Conservation (phyloP, 2,329 filamentous ascomycete genomes). For the Rutstroemia sp. region DNA sequence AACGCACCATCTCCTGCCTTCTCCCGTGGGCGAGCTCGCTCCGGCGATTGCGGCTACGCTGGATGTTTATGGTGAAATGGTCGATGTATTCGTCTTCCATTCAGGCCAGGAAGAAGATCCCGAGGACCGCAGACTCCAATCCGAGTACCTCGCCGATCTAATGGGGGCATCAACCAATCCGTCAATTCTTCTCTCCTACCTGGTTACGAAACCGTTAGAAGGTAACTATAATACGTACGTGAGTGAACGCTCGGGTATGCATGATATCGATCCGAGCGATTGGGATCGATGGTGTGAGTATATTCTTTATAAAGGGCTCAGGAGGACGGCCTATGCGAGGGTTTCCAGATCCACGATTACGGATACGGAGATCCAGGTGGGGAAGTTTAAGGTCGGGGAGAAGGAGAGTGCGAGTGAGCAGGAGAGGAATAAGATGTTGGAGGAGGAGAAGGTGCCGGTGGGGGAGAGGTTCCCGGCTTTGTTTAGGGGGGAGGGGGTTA, state of each 20-base stretch:
- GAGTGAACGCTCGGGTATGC: slow-evolving; percentile 79
- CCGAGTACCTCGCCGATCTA: slow-evolving; percentile 74
- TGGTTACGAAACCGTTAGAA: slow-evolving; percentile 82
- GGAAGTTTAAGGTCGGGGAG: slow-evolving; percentile 83
- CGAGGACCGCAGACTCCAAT: slow-evolving; percentile 82
- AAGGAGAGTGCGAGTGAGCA: slow-evolving; percentile 54
- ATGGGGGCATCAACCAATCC: slow-evolving; percentile 82
- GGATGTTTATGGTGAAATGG: slow-evolving; percentile 79
- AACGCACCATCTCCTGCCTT: slow-evolving; percentile 89
- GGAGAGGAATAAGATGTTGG: slow-evolving; percentile 47
- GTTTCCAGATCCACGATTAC: slow-evolving; percentile 88
- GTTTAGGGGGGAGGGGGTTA: slow-evolving; percentile 78
- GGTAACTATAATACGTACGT: slow-evolving; percentile 98
- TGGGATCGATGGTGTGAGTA: slow-evolving; percentile 99
- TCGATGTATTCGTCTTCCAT: slow-evolving; percentile 97
- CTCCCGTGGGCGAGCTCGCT: slow-evolving; percentile 87
- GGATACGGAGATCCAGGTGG: slow-evolving; percentile 93
- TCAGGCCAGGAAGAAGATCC: slow-evolving; percentile 96
- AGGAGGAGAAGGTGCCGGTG: slow-evolving; percentile 66
- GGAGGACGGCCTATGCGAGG: slow-evolving; percentile 80
- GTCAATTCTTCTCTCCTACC: slow-evolving; percentile 78
- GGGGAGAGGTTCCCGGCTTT: slow-evolving; percentile 77
- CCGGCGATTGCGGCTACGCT: slow-evolving; percentile 96
- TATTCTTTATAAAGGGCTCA: slow-evolving; percentile 86
- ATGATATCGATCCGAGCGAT: slow-evolving; percentile 84